Percentiles rank a stretch among this genome's conserved stretches.
Evolutionary conservation across 2,329 filamentous ascomycete species (phyloP).

Genomic region (Epichloe typhina): DNA sequence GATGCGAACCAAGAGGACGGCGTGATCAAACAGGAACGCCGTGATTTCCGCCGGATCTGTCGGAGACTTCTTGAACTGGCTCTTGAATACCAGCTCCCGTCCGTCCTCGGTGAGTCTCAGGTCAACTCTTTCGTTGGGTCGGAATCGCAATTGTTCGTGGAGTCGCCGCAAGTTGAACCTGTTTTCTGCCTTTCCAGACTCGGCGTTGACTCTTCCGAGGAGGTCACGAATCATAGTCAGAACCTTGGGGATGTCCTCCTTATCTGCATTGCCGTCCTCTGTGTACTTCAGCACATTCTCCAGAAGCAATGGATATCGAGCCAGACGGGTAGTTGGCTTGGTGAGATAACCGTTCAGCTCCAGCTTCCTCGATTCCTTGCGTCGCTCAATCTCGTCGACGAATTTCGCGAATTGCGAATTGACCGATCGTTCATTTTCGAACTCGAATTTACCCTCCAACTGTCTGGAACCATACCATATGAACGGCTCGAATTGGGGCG

Average conservation of each 20-base stretch:
- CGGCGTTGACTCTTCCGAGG: slow-evolving; percentile 76
- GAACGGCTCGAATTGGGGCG: slow-evolving; percentile 87
- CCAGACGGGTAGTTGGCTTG: slow-evolving; percentile 90
- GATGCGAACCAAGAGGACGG: slow-evolving; percentile 77
- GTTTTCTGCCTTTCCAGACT: slow-evolving; percentile 95
- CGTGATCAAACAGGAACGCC: slow-evolving; percentile 92
- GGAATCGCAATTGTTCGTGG: slow-evolving; percentile 84
- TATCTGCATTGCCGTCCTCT: slow-evolving; percentile 77
- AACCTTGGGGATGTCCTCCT: slow-evolving; percentile 82
- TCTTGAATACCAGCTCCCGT: slow-evolving; percentile 88
- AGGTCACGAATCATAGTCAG: slow-evolving; percentile 78
- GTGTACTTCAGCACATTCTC: slow-evolving; percentile 90
- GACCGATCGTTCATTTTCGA: slow-evolving; percentile 83
- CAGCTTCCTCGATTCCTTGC: slow-evolving; percentile 92
- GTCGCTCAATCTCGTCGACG: slow-evolving; percentile 88
- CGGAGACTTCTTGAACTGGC: slow-evolving; percentile 80
- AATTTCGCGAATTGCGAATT: slow-evolving; percentile 82
- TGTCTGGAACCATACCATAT: slow-evolving; percentile 94
- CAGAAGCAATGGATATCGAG: slow-evolving; percentile 81
- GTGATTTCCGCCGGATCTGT: slow-evolving; percentile 84
- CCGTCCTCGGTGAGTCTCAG: slow-evolving; percentile 88
- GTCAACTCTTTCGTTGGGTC: slow-evolving; percentile 80
- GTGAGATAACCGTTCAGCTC: slow-evolving; percentile 96
- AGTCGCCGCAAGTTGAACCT: slow-evolving; percentile 89
- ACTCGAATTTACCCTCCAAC: slow-evolving; percentile 92